Conservation (phyloP, 805 yeast genomes). For the Zygosaccharomyces rouxii region DNA sequence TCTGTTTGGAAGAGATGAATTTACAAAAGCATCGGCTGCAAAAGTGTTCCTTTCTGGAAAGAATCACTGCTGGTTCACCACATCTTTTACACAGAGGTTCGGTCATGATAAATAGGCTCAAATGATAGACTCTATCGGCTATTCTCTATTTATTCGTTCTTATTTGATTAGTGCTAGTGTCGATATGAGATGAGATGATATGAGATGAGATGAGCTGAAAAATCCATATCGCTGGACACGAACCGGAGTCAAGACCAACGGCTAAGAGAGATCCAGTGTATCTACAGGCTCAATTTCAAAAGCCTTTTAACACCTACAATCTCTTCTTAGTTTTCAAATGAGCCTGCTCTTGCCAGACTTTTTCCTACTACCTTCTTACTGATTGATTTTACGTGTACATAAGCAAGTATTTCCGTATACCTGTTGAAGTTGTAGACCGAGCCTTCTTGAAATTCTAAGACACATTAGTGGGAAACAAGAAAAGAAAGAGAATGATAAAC, state of each 20-base stretch:
- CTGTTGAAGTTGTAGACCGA: too few relatives aligned
- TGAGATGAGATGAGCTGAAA: not conserved
- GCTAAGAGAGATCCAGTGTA: not conserved
- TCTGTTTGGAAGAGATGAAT: conserved; percentile 73
- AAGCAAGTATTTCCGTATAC: too few relatives aligned
- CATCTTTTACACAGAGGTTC: conserved; percentile 25
- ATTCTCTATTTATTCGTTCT: not conserved
- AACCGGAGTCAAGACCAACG: not conserved
- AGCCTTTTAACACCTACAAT: too few relatives aligned
- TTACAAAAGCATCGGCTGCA: conserved; percentile 55
- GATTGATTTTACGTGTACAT: too few relatives aligned
- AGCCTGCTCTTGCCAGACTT: not conserved
- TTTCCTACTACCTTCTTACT: too few relatives aligned
- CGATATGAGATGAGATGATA: conserved; percentile 3
- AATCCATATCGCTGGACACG: not conserved
- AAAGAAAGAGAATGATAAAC: not conserved
- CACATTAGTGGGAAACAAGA: too few relatives aligned
- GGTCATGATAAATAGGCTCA: not conserved
- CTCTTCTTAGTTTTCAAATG: not conserved
- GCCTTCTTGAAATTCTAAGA: too few relatives aligned
- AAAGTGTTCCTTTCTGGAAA: conserved; percentile 33
- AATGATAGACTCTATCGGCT: not conserved
- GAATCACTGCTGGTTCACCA: conserved; percentile 6
- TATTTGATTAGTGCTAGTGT: not conserved
- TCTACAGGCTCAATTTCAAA: not conserved